Evolutionary conservation across 768 basidiomycete species (phyloP), one percentile per base, ranked within the genome.

Genomic region (Auricularia heimuer): DNA sequence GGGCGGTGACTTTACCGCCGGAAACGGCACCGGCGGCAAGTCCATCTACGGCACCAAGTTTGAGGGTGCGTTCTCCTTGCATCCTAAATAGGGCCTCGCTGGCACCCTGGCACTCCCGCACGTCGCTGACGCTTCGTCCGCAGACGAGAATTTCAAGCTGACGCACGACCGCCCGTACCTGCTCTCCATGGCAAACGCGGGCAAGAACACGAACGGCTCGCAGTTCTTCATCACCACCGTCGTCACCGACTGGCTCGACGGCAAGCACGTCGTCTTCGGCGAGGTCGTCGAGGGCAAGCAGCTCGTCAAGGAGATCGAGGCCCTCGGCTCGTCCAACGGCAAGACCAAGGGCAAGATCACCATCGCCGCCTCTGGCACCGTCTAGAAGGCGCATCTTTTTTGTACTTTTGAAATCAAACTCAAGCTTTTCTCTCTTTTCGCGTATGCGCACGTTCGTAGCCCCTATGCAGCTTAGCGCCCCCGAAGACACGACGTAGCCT

Each of bases 161-260:
- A 87, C 85, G 76, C 94, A 97, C 81, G 81, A 75, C 66, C 88
- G 86, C 71, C 81, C 80, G 29, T 84, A 85, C 62, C 72, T 88
- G 60, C 78, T 90, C 47, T 88, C 87, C 63, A 90, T 90, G 87
- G 92, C 92, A 29, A 94, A 94, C 71, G 83, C 87, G 4, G 88
- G 87, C 37, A 77, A 75, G 72, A 86, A 92, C 79, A 94, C 93
- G 68, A 95, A 95, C 72, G 92, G 90, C 14, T 81, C 84, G 18
- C 89, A 93, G 75, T 94, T 95, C 83, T 94, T 96, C 82, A 86
- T 95, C 79, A 92, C 90, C 68, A 94, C 92, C 47, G 86, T 85
- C 64, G 75, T 77, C 39, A 90, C 90, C 3, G 76, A 79, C 44
- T 92, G 90, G 90, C 84, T 94, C 66, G 90, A 94, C 73, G 88